Conservation (phyloP, 164 flowering plant species). For the Annona cherimola region DNA sequence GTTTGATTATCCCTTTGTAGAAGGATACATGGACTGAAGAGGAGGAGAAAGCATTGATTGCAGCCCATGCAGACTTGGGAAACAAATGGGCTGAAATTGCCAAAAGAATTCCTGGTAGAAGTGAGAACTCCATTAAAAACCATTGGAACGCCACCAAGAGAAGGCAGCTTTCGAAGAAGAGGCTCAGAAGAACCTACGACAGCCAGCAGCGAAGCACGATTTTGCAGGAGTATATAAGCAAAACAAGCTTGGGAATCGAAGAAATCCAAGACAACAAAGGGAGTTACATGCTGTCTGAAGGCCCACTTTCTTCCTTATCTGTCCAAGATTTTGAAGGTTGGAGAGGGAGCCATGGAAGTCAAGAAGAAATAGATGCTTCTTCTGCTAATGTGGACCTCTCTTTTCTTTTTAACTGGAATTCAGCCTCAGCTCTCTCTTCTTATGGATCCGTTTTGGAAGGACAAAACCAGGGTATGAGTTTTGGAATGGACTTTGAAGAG, state of each 20-base stretch:
- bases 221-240: conserved; percentile 15
- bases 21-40: conserved; percentile 15
- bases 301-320: not conserved
- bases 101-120: conserved; percentile 10
- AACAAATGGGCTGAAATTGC: conserved; percentile 19
- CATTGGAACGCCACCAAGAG: conserved; percentile 15
- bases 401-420: not conserved
- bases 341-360: not conserved
- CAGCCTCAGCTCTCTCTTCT: not conserved
- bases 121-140: conserved; percentile 15
- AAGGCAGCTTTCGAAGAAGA: conserved; percentile 12
- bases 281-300: not conserved
- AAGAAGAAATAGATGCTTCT: not conserved
- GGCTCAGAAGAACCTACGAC: not conserved
- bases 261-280: conserved; percentile 5
- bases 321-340: not conserved
- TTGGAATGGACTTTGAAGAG: not conserved
- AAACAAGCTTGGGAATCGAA: not conserved
- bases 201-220: not conserved
- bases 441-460: not conserved
- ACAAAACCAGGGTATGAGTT: not conserved
- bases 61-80: conserved; percentile 12
- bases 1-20: conserved; percentile 2
- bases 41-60: conserved; percentile 7
- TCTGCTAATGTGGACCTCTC: conserved; percentile 1